Evolutionary conservation across 2,329 filamentous ascomycete species (phyloP).

Genomic region (Blastomyces parvus): DNA sequence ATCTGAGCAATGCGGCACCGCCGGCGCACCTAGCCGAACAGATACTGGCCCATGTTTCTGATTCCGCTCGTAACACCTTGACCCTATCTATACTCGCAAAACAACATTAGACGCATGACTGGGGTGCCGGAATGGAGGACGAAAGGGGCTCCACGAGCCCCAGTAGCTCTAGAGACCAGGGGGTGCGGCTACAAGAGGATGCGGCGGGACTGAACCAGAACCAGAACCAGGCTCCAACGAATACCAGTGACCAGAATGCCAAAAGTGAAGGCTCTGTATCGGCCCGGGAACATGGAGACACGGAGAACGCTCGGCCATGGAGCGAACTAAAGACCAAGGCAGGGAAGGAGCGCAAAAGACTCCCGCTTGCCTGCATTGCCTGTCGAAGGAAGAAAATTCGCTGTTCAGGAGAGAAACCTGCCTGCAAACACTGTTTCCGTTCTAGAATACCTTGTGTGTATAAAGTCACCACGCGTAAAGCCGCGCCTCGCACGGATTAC

Average conservation of each 20-base stretch:
- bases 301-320: slow-evolving; percentile 57
- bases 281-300: slow-evolving; percentile 37
- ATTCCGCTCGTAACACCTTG: background rate
- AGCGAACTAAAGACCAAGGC: slow-evolving; percentile 82
- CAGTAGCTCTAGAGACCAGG: slow-evolving; percentile 1
- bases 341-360: slow-evolving; percentile 85
- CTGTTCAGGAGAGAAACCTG: slow-evolving; percentile 93
- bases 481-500: slow-evolving; percentile 89
- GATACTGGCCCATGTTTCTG: background rate
- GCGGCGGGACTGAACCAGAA: background rate
- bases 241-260: background rate
- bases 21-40: background rate
- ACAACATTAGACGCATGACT: background rate
- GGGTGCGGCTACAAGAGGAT: slow-evolving; percentile 5
- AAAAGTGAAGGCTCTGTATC: background rate
- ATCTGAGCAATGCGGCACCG: background rate
- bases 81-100: background rate
- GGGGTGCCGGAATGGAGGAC: background rate
- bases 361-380: slow-evolving; percentile 89
- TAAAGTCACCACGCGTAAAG: slow-evolving; percentile 90
- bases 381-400: slow-evolving; percentile 96
- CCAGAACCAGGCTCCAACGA: background rate
- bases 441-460: slow-evolving; percentile 94
- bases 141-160: slow-evolving; percentile 3
- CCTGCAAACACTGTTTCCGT: slow-evolving; percentile 89